A percentile compares a stretch with the other conserved stretches of the same genome.
These are phyloP conservation scores for Plasmodium blacklocki DNA, from an alignment of 169 alveolate species.

Conservation along the genomic window DNA sequence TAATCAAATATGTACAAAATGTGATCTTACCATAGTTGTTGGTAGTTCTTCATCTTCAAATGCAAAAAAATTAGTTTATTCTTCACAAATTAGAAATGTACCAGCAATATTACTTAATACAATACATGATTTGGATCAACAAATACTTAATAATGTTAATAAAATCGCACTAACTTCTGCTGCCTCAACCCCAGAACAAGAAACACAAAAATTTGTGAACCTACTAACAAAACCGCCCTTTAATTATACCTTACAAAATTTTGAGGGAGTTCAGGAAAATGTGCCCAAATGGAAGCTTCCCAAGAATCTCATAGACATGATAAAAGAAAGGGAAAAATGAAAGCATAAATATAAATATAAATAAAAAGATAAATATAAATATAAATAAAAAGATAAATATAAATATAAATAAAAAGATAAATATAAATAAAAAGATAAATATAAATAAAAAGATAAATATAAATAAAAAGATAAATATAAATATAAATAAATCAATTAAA, in stretches of 20 bases:
- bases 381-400: too few relatives aligned
- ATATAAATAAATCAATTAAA: too few relatives aligned
- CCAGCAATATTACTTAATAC: conserved; percentile 79
- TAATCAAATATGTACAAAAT: conserved; percentile 74
- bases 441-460: too few relatives aligned
- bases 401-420: too few relatives aligned
- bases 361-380: too few relatives aligned
- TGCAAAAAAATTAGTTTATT: conserved; percentile 85
- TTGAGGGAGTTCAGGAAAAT: conserved; percentile 82
- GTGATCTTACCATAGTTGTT: conserved; percentile 83
- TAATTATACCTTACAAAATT: conserved; percentile 68
- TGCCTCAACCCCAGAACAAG: conserved; percentile 89
- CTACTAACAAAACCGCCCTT: conserved; percentile 78
- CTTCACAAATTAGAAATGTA: conserved; percentile 79
- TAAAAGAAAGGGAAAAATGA: conserved; percentile 77
- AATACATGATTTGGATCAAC: conserved; percentile 79
- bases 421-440: too few relatives aligned
- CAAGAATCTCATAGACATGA: conserved; percentile 79
- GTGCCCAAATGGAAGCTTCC: conserved; percentile 90
- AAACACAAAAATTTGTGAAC: conserved; percentile 79
- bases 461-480: too few relatives aligned
- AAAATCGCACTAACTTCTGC: conserved; percentile 86
- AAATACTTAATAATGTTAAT: conserved; percentile 78
- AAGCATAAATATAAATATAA: not conserved
- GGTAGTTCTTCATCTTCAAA: conserved; percentile 87